Base-by-base conservation (phyloP, 352 stramenopile genomes). In the Pythium biforme region DNA sequence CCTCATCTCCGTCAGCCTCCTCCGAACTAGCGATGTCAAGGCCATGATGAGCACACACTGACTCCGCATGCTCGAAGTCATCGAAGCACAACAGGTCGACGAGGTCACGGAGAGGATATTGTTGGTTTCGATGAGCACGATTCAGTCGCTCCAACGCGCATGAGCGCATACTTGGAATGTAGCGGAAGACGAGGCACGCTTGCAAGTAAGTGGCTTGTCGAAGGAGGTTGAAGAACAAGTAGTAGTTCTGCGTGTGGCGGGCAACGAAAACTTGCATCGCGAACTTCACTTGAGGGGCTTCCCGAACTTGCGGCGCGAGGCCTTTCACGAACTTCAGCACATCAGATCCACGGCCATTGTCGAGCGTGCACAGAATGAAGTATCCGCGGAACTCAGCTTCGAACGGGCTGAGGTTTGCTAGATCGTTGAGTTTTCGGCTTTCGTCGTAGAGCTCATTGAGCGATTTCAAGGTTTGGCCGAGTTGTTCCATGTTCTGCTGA, bases 401-500 rank as follows among this genome's bases (percentile, higher is more conserved):
- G 27, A 95, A 96, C n/a, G 84, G 82, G 60, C 87, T 96, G 27
- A 81, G 64, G 20, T 80, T 78, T 10, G 74, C 65, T 4, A 74
- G 70, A 57, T 91, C 76, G 34, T 75, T 73, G 5, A 78, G 55
- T 43, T 92, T 91, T 7, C 83, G 69, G 31, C 77, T 93, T 61
- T 95, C 87, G 37, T 96, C 87, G 67, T 96, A 96, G 8, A 95
- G 73, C 34, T 96, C 87, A 49, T 93, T 94, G 29, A 96, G 61
- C 15, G 83, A 94, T 67, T 94, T 94, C 34, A 96, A 72, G 4
- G 87, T 95, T 65, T 96, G 86, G 1, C 87, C 87, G 5, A 96
- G 77, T 49, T 96, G 87, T 58, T 96, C 87, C 81, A 96, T 93
- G 58, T 96, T 96, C 66, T 96, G 87, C 59, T 96, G 87, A 3